phyloP scores from a whole-genome alignment of 768 basidiomycete species.

The Leccinum subtestaceum region DNA sequence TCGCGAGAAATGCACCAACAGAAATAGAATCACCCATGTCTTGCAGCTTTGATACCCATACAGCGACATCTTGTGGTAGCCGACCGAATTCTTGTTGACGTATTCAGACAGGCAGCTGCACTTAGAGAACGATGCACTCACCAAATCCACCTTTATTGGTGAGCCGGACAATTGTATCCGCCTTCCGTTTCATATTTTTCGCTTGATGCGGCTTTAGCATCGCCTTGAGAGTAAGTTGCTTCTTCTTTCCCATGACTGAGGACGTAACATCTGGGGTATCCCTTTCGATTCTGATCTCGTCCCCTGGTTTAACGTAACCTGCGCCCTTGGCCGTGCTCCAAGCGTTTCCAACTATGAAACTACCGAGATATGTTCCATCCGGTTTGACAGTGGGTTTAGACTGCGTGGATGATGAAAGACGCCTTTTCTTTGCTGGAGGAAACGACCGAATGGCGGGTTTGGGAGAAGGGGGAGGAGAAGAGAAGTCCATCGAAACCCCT shows the following conservation, averaged over 20 bases:
- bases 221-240: conserved; percentile 60
- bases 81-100: conserved; percentile 68
- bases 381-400: conserved; percentile 12
- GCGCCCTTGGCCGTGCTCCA: conserved; percentile 78
- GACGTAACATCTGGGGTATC: conserved; percentile 40
- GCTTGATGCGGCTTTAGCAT: conserved; percentile 61
- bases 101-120: neutral
- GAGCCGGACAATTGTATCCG: conserved; percentile 64
- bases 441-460: conserved; percentile 7
- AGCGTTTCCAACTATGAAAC: conserved; percentile 65
- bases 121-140: conserved; percentile 28
- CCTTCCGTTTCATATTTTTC: conserved; percentile 49
- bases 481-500: conserved; percentile 21
- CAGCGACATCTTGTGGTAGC: conserved; percentile 63
- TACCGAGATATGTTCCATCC: conserved; percentile 55
- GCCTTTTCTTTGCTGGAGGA: conserved; percentile 53
- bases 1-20: neutral
- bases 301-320: conserved; percentile 65
- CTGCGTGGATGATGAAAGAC: conserved; percentile 35
- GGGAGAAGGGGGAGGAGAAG: conserved; percentile 27
- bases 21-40: conserved; percentile 52
- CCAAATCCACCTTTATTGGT: conserved; percentile 65
- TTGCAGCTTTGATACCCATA: conserved; percentile 72
- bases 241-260: conserved; percentile 43
- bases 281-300: conserved; percentile 56